Base-by-base conservation (phyloP, 495 filamentous ascomycete genomes). In the Penicillium lagena region DNA sequence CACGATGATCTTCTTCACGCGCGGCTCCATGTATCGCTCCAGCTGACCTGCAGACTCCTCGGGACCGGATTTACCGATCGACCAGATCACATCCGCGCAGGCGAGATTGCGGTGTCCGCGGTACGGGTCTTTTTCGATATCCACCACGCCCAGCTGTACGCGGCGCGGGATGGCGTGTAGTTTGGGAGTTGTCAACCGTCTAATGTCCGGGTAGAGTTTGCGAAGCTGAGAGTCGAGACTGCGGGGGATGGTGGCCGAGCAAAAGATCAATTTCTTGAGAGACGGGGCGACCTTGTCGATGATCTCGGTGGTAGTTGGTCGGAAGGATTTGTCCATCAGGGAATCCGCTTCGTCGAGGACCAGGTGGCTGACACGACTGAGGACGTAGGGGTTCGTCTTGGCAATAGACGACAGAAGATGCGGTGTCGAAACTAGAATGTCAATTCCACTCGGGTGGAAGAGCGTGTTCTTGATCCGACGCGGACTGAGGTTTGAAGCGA, bases 271-370 rank as follows among this genome's bases (percentile, higher is more conserved):
- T 57, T 96, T 89, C 47, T 85, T 78, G 8, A 97, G 73, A 0
- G 87, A 89, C 2, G 89, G 84, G 2, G 80, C 72, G 4, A 78
- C 74, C 49, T 85, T 82, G 56, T 90, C 84, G 47, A 97, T 77
- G 46, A 97, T 83, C 38, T 79, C 75, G 11, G 79, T 83, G 1
- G 94, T 96, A 27, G 82, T 82, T 1, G 87, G 85, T 2, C 82
- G 67, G 71, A 98, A 98, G 29, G 87, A 89, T 40, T 89, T 85
- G 63, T 98, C 94, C 57, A 97, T 78, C 10, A 98, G 80, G 10
- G 89, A 95, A 65, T 98, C 93, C 17, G 93, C 93, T 64, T 98
- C 93, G 59, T 98, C 93, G 40, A 94, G 75, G 42, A 97, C 76
- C 12, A 98, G 78, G 63, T 96, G 85, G 30, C 71, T 81, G 42